Percentiles rank a stretch among this genome's conserved stretches.
These are phyloP conservation scores for Mycena olivaceomarginata DNA, from an alignment of 768 basidiomycete genomes.

Conservation along the genomic window DNA sequence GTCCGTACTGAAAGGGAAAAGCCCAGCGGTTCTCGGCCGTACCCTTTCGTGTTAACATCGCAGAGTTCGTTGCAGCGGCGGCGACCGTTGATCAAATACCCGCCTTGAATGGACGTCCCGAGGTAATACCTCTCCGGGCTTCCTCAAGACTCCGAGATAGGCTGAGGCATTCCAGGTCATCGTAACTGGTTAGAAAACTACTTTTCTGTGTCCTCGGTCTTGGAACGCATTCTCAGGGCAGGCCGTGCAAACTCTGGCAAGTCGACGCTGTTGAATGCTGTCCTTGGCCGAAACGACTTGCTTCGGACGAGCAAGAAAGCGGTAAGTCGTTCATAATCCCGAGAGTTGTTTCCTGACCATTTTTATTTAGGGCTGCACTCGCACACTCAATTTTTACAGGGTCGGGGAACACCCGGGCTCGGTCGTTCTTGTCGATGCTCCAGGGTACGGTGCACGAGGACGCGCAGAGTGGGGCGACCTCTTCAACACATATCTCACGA, in stretches of 20 bases:
- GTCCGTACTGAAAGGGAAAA: neutral
- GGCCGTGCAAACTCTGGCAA: constrained; percentile 90
- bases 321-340: constrained; percentile 61
- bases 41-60: constrained; percentile 49
- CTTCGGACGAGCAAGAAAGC: constrained; percentile 82
- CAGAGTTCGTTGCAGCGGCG: constrained; percentile 64
- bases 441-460: constrained; percentile 87
- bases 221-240: constrained; percentile 46
- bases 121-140: constrained; percentile 53
- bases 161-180: constrained; percentile 58
- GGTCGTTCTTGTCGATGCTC: constrained; percentile 85
- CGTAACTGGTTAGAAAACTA: constrained; percentile 61
- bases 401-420: constrained; percentile 77
- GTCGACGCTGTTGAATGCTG: constrained; percentile 82
- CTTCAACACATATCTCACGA: constrained; percentile 79
- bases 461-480: constrained; percentile 84
- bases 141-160: neutral
- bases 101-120: constrained; percentile 63
- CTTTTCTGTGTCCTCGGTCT: neutral
- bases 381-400: constrained; percentile 81
- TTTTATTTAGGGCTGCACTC: constrained; percentile 77
- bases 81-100: constrained; percentile 61
- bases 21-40: neutral
- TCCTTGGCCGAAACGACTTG: constrained; percentile 74
- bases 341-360: neutral